Evolutionary conservation across 2,329 filamentous ascomycete genomes (phyloP).

Genomic region (Chaetomium sp.): DNA sequence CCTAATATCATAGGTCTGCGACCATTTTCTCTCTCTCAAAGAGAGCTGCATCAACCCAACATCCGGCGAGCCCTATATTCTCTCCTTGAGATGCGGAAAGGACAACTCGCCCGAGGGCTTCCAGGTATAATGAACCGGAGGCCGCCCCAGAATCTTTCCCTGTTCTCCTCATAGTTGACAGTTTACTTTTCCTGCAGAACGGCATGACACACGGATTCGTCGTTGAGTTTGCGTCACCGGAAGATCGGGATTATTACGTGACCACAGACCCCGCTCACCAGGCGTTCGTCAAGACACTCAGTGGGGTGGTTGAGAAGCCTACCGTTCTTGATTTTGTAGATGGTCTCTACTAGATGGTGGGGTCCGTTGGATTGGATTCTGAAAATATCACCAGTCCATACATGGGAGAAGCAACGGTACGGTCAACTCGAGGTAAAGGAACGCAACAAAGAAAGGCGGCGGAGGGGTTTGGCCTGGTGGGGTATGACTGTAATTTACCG

Average conservation of each 20-base stretch:
- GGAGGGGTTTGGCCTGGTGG: too few species aligned
- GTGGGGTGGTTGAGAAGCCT: conserved; percentile 42
- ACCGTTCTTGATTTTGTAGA: conserved; percentile 54
- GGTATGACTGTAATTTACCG: too few species aligned
- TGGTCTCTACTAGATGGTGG: conserved; percentile 20
- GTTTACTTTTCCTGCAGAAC: conserved; percentile 41
- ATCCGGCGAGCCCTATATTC: conserved; percentile 52
- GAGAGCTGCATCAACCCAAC: conserved; percentile 55
- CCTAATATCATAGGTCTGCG: conserved; percentile 24
- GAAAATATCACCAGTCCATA: not conserved
- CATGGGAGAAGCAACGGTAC: too few species aligned
- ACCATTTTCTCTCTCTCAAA: conserved; percentile 39
- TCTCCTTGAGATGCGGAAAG: conserved; percentile 46
- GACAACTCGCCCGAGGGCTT: conserved; percentile 56
- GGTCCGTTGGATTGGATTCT: not conserved
- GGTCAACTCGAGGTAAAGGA: too few species aligned
- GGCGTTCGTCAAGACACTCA: conserved; percentile 47
- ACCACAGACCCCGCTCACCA: conserved; percentile 55
- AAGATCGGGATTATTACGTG: conserved; percentile 62
- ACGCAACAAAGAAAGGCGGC: too few species aligned
- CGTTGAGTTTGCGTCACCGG: conserved; percentile 53
- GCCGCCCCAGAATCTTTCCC: too few species aligned
- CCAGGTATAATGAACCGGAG: conserved; percentile 28
- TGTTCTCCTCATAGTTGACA: conserved; percentile 23
- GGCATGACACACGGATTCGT: conserved; percentile 62